A percentile compares a stretch with the other conserved stretches of the same genome.
phyloP scores from a whole-genome alignment of 2,329 filamentous ascomycete species.

The Ceratocystis smalleyi region DNA sequence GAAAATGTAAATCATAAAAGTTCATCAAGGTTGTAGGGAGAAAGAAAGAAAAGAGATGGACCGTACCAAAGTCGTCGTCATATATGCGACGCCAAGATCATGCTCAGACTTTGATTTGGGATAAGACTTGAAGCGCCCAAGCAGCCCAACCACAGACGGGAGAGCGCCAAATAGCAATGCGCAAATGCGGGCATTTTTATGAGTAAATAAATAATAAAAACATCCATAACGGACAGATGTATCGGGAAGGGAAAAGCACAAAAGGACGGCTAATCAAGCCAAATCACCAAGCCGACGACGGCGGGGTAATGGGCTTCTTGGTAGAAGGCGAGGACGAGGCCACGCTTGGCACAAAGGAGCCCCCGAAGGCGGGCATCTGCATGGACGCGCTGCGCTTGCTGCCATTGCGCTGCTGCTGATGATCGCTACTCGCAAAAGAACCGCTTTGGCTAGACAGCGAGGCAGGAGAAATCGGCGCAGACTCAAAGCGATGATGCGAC shows the following conservation, averaged over 20 bases:
- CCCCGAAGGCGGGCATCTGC: slow-evolving; percentile 14
- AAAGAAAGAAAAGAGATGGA: not conserved
- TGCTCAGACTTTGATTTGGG: not conserved
- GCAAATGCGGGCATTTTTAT: not conserved
- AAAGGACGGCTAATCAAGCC: not conserved
- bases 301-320: slow-evolving; percentile 4
- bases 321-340: not conserved
- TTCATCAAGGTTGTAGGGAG: not conserved
- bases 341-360: not conserved
- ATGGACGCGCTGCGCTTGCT: slow-evolving; percentile 10
- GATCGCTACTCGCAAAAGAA: not conserved
- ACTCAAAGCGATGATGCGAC: slow-evolving; percentile 10
- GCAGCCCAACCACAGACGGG: not conserved
- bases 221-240: no score
- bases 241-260: not conserved
- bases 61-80: not conserved
- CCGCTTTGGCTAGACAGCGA: slow-evolving; percentile 1
- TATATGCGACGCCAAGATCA: not conserved
- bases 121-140: not conserved
- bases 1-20: not conserved
- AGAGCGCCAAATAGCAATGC: not conserved
- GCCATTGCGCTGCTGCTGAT: not conserved
- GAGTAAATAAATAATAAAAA: no score
- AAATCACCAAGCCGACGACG: not conserved
- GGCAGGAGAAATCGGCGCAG: slow-evolving; percentile 4